phyloP scores from a whole-genome alignment of 2,329 filamentous ascomycete species.

The Colletotrichum brevisporum region DNA sequence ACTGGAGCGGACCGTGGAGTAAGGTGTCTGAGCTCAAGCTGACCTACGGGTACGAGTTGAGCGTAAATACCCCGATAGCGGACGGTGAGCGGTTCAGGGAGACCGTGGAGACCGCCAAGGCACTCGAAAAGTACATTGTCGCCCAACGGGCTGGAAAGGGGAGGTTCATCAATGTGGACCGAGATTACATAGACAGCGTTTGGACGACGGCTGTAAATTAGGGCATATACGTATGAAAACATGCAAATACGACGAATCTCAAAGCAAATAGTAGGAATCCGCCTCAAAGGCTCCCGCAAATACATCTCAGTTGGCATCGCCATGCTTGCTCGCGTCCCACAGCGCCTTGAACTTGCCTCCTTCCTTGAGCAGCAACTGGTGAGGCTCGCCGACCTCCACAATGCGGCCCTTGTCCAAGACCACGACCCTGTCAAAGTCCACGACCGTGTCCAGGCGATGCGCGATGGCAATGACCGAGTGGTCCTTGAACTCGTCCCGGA shows the following conservation, averaged over 20 bases:
- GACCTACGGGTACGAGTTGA: slow-evolving; percentile 58
- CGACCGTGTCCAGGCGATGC: slow-evolving; percentile 59
- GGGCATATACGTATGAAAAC: background rate
- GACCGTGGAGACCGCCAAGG: slow-evolving; percentile 54
- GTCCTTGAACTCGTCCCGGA: slow-evolving; percentile 48
- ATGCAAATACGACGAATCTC: background rate
- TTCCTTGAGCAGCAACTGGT: slow-evolving; percentile 21
- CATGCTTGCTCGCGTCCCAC: slow-evolving; percentile 29
- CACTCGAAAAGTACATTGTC: slow-evolving; percentile 64
- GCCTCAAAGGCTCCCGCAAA: background rate
- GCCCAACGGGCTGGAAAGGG: slow-evolving; percentile 62
- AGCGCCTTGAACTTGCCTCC: slow-evolving; percentile 30
- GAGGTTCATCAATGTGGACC: slow-evolving; percentile 64
- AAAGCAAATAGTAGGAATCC: background rate
- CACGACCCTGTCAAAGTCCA: slow-evolving; percentile 49
- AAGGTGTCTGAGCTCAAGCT: slow-evolving; percentile 64
- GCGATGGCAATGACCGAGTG: slow-evolving; percentile 68
- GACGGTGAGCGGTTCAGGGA: slow-evolving; percentile 52
- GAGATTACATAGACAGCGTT: slow-evolving; percentile 47
- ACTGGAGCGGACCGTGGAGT: slow-evolving; percentile 69
- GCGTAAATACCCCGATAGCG: slow-evolving; percentile 50
- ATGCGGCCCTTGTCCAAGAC: slow-evolving; percentile 40
- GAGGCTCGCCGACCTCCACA: slow-evolving; percentile 34
- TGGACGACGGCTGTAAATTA: slow-evolving; percentile 3
- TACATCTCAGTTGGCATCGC: background rate